Evolutionary conservation across 352 stramenopile species (phyloP), one percentile per base, ranked within the genome.

Genomic region (Aphanomyces euteiches): DNA sequence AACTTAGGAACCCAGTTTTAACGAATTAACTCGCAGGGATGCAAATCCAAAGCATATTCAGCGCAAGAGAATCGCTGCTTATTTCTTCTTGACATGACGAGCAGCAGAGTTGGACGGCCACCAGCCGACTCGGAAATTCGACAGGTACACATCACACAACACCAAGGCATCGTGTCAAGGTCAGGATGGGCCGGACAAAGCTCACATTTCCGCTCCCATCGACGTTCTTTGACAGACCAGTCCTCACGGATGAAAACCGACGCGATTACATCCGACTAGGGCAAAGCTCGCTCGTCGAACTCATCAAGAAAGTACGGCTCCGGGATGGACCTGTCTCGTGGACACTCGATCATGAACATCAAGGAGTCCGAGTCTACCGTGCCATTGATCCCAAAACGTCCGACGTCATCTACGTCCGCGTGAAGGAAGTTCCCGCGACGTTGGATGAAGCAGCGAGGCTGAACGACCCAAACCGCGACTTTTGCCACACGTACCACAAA

Each of bases 341-440:
- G 60, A 17, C 28, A 17, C 60, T 67, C 34, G 60, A 67, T 41
- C 15, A 17, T 37, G 47, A 67, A 17, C 15, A 4, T 8, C 28
- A 67, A 8, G 60, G 60, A 15, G 60, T 67, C 4, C 37, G 8
- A 8, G 47, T 67, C 19, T 50, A 50, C 2, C 12, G n/a, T 0
- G 60, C 36, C 43, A n/a, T 50, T 12, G 43, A 50, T 50, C 43
- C 17, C 43, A n/a, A 12, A 0, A n/a, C 43, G 10, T 12, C 10
- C 43, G 43, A 12, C 10, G 43, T 50, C 17, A n/a, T 50, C 43
- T 50, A 50, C 43, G 10, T 50, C 43, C 43, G 60, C 4, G 39
- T 57, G 8, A 67, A 56, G 37, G 60, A 67, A 5, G 12, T 67
- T 56, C 60, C 28, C n/a, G 60, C 19, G 10, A 67, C 60, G 34